Base-by-base conservation (phyloP, 2,329 filamentous ascomycete species). In the Fusarium agapanthi region DNA sequence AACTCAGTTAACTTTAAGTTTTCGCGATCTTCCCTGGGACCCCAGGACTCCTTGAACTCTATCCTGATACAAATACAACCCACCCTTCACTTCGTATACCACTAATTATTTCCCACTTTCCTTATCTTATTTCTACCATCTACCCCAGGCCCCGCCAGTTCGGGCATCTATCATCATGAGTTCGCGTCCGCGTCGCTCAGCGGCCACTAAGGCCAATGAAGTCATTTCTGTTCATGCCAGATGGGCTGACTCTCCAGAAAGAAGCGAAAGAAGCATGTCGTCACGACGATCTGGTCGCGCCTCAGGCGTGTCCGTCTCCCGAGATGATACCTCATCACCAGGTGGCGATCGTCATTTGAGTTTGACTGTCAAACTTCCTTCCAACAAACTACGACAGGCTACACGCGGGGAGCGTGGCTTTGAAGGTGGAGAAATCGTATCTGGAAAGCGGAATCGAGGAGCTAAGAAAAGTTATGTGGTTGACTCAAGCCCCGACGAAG, bases 391-490 rank as follows among this genome's bases (percentile, higher is more conserved):
- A 60, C 86, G 87, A 70, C 87, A 88, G 76, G 83, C 85, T 51
- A 86, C 85, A 12, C 83, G 83, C 45, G 82, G 78, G 50, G 82
- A 80, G 53, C 74, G 79, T 47, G 81, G 81, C 50, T 86, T 86
- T 58, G 81, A 81, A 30, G 84, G 83, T 30, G 83, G 84, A 35
- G 84, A 87, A 73, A 86, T 88, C 54, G 78, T 87, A 24, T 81
- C 84, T 32, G 85, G 86, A 41, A 88, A 87, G 74, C 84, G 88
- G 54, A 88, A 86, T 65, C 85, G 88, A 14, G 86, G 86, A 11
- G 84, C 83, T 24, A 88, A 88, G 80, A 90, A 89, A 81, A 89
- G 85, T 73, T 90, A 90, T 61, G 86, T 89, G 40, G 86, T 90
- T 30, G 88, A 89, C 69, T 88, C 86, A 41, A 86, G 85, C 60